These are phyloP conservation scores for Pichia sp. DNA, from an alignment of 1,139 yeast genomes.

Conservation along the genomic window DNA sequence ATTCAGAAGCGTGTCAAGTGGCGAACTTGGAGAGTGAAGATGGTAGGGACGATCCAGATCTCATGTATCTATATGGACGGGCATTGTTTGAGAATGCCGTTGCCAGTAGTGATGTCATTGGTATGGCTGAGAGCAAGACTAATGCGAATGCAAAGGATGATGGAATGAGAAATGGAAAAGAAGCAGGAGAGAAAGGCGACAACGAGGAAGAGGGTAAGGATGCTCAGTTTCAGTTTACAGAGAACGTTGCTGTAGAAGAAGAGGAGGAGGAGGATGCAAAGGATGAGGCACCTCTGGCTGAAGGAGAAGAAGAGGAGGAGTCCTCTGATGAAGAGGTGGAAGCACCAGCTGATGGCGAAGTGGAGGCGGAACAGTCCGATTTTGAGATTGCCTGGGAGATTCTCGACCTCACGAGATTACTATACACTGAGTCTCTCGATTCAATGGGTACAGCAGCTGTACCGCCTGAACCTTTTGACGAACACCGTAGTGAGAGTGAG, in stretches of 20 bases:
- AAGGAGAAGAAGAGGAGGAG: conserved; percentile 30
- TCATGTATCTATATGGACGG: conserved; percentile 56
- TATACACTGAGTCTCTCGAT: no score
- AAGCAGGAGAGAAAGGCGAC: conserved; percentile 18
- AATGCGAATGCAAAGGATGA: conserved; percentile 19
- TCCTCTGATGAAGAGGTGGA: conserved; percentile 31
- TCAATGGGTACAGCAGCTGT: no score
- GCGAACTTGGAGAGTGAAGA: conserved; percentile 45
- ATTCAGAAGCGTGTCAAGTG: conserved; percentile 67
- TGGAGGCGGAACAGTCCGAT: conserved; percentile 49
- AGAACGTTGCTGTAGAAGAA: conserved; percentile 6
- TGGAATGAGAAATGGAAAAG: conserved; percentile 13
- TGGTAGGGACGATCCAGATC: conserved; percentile 66
- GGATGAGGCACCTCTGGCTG: conserved; percentile 44
- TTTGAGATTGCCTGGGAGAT: conserved; percentile 88
- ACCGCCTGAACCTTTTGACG: no score
- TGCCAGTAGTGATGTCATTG: conserved; percentile 70
- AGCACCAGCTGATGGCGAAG: conserved; percentile 24
- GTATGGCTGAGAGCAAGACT: conserved; percentile 27
- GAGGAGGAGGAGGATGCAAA: conserved; percentile 20
- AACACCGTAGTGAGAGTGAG: no score
- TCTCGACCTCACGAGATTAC: no score
- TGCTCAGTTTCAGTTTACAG: conserved; percentile 12
- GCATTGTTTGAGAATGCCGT: conserved; percentile 77
- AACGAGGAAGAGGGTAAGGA: conserved; percentile 13